These are phyloP conservation scores for Cladophialophora carrionii DNA, from an alignment of 2,329 filamentous ascomycete species.

Conservation along the genomic window DNA sequence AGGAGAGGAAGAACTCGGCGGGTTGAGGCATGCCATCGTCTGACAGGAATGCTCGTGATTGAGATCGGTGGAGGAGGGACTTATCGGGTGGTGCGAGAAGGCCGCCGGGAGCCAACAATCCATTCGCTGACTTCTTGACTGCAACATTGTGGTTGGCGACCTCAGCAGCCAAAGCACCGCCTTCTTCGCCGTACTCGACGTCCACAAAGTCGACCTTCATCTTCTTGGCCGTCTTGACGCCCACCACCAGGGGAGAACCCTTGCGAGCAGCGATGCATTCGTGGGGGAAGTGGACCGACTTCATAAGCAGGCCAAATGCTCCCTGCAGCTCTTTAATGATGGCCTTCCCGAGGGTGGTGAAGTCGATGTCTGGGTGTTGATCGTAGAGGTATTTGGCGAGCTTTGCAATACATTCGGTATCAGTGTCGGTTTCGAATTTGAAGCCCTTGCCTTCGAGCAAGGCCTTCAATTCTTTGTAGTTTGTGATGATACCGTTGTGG, in stretches of 20 bases:
- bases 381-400: conserved; percentile 98
- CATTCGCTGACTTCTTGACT: conserved; percentile 81
- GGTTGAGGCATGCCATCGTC: conserved; percentile 98
- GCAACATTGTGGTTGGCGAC: conserved; percentile 94
- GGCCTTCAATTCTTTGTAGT: conserved; percentile 99
- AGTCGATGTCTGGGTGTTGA: conserved; percentile 89
- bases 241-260: conserved; percentile 95
- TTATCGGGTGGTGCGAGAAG: conserved; percentile 92
- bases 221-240: conserved; percentile 94
- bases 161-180: conserved; percentile 82
- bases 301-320: conserved; percentile 94
- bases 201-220: conserved; percentile 99
- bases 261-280: conserved; percentile 98
- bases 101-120: conserved; percentile 65
- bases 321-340: conserved; percentile 98
- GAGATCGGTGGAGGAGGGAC: conserved; percentile 94
- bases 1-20: conserved; percentile 98
- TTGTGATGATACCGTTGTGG: conserved; percentile 99
- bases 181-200: conserved; percentile 92
- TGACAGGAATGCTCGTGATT: conserved; percentile 97
- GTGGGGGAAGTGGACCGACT: conserved; percentile 97
- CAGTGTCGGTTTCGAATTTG: conserved; percentile 98
- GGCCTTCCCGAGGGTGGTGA: conserved; percentile 94
- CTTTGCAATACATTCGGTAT: conserved; percentile 99
- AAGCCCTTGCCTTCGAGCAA: conserved; percentile 93